Evolutionary conservation across 1,139 yeast species (phyloP), one percentile per base, ranked within the genome.

Genomic region (Zygoascus sp.): DNA sequence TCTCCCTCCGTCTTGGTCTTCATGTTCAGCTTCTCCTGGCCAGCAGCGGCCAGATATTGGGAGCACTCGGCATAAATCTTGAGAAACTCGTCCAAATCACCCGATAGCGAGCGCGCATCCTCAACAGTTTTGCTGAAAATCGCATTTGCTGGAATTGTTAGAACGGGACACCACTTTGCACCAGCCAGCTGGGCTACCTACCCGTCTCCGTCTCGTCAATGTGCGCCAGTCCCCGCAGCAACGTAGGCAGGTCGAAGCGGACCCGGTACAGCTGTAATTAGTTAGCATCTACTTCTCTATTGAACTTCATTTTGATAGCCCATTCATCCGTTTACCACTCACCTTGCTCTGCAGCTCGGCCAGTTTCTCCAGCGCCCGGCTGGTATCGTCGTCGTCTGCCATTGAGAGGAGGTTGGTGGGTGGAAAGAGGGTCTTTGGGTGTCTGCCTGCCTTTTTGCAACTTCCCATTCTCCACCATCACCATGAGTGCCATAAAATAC

Each of bases 401-500:
- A 35, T 41, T 15, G 17, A 27, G 15, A 7, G 6, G 23, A 11
- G 16, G 17, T 32, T 22, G 25, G 34, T 35, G 7, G 3, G n/a
- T 25, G 28, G 9, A n/a, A 25, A 10, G 9, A 10, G 8, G 6
- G 4, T 25, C n/a, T 25, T 10, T 10, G 9, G 28, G 28, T 10
- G 28, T 32, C 28, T 11, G 8, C 11, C 28, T 25, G 8, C 28
- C 28, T 25, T 25, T 11, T 25, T 25, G 8, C 28, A 8, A 40
- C 48, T 46, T 45, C 57, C 22, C 34, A 13, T n/a, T n/a, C n/a
- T n/a, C 35, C 36, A 22, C 30, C 22, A 23, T 28, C n/a, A 27
- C 38, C 15, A 42, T 36, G 38, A 53, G 54, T 48, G 53, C 64
- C 44, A 64, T 67, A 47, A 82, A 82, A 43, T 73, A 77, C 53